Base-by-base conservation (phyloP, 805 yeast genomes). In the Saccharomycopsis synnaedendra region DNA sequence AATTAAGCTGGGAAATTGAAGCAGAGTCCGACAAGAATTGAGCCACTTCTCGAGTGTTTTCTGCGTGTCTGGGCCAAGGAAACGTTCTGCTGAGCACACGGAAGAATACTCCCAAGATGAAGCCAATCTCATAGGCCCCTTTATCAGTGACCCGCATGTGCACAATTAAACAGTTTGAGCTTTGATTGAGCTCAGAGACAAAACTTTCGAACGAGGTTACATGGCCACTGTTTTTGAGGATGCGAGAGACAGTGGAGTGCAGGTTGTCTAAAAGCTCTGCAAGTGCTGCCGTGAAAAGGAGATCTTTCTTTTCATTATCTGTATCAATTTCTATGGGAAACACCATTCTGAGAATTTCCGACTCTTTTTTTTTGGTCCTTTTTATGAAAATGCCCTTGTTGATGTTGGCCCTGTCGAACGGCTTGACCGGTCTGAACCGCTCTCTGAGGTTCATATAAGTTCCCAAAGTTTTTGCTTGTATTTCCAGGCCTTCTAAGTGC, bases 11-110 rank as follows among this genome's bases (percentile, higher is more conserved):
- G 41, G 74, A 75, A 29, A 74, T 68, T 0, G 72, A 66, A 39
- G 71, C 65, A 47, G 66, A 62, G 42, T 80, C 82, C 3, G 71
- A 68, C 30, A 81, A 53, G 33, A 66, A 65, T 41, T 61, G 58
- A 0, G 74, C 70, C 36, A 77, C 40, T 4, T 63, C 56, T 8
- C 3, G 9, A n/a, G 27, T 3, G 2, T 8, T 38, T 38, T 38
- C 41, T 7, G 7, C 11, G 8, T 38, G 8, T 7, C 32, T 9
- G 10, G 32, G 33, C 32, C 35, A 19, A 19, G 19, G 19, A 19
- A 19, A 19, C 19, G 19, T n/a, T 34, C 37, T 10, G n/a, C n/a
- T 34, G 37, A 34, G n/a, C 37, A 34, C n/a, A 9, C 10, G n/a
- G 10, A 34, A 34, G 29, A 41, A 11, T 8, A 11, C 7, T 10